Evolutionary conservation across 1,284 basidiomycete species (phyloP).

Genomic region (Gastroboletus turbinatus): DNA sequence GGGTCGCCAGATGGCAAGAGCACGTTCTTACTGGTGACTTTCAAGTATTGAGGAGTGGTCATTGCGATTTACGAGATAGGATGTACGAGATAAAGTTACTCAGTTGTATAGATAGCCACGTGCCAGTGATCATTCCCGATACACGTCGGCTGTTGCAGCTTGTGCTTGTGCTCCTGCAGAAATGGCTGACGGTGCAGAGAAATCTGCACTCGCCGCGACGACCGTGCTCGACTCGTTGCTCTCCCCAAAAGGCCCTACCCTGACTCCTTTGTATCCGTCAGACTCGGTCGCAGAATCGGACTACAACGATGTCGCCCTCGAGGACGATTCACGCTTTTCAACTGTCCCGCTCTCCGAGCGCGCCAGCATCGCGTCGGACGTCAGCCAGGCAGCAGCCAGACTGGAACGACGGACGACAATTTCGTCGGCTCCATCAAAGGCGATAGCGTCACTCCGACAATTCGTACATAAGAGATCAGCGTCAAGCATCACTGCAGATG

Average conservation of each 20-base stretch:
- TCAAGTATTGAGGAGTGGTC: slow-evolving; percentile 21
- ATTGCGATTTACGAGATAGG: slow-evolving; percentile 11
- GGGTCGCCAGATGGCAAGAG: slow-evolving; percentile 56
- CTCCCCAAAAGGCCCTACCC: slow-evolving; percentile 37
- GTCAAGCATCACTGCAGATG: slow-evolving; percentile 61
- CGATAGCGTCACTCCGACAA: slow-evolving; percentile 28
- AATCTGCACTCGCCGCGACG: slow-evolving; percentile 9
- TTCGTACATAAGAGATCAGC: slow-evolving; percentile 57
- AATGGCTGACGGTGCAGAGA: slow-evolving; percentile 21
- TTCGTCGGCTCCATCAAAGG: slow-evolving; percentile 27
- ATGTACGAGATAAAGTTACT: background rate
- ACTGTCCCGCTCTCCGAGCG: slow-evolving; percentile 48
- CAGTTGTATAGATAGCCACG: slow-evolving; percentile 2
- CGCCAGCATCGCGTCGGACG: slow-evolving; percentile 29
- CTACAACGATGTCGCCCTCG: slow-evolving; percentile 58
- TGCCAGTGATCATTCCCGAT: background rate
- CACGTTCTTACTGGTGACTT: slow-evolving; percentile 52
- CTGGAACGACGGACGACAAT: slow-evolving; percentile 31
- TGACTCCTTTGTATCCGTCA: slow-evolving; percentile 25
- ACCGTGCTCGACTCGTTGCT: slow-evolving; percentile 41
- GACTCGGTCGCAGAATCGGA: slow-evolving; percentile 54
- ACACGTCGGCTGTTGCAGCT: background rate
- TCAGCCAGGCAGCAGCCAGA: slow-evolving; percentile 14
- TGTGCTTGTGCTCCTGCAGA: background rate
- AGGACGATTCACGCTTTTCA: slow-evolving; percentile 59